These are phyloP conservation scores for Rosellinia necatrix DNA, from an alignment of 2,329 filamentous ascomycete species.

Conservation along the genomic window DNA sequence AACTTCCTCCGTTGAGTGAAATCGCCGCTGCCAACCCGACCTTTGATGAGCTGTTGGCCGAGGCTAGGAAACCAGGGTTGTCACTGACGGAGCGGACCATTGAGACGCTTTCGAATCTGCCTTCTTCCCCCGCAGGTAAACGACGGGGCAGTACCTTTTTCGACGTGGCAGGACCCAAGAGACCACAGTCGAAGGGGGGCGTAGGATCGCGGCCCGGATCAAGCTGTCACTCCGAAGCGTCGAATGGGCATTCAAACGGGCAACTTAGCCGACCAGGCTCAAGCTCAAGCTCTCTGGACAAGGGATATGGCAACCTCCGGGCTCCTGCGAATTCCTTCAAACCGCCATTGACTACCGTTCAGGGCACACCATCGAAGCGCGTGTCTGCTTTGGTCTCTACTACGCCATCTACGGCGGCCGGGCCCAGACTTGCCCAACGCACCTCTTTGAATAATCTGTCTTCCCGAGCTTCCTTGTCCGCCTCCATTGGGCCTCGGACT, in stretches of 20 bases:
- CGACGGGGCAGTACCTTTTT: constrained; percentile 76
- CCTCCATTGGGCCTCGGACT: constrained; percentile 38
- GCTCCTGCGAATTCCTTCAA: constrained; percentile 51
- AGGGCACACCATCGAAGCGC: constrained; percentile 49
- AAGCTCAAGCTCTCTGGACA: constrained; percentile 54
- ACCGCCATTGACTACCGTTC: constrained; percentile 48
- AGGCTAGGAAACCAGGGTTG: constrained; percentile 41
- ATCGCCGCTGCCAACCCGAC: constrained; percentile 31
- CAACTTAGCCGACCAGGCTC: constrained; percentile 61
- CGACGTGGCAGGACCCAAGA: constrained; percentile 63
- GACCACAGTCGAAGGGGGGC: constrained; percentile 55
- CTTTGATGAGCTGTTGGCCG: constrained; percentile 33
- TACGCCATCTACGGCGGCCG: constrained; percentile 40
- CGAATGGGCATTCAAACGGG: constrained; percentile 54
- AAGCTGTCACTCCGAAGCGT: constrained; percentile 66
- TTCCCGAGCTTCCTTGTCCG: constrained; percentile 42
- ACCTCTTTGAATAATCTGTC: constrained; percentile 40
- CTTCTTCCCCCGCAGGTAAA: constrained; percentile 73
- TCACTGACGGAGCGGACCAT: constrained; percentile 85
- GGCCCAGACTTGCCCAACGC: constrained; percentile 33
- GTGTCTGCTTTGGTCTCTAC: constrained; percentile 43
- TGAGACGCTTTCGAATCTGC: constrained; percentile 78
- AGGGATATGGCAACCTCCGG: constrained; percentile 46
- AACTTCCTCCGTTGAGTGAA: constrained; percentile 32
- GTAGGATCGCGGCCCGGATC: constrained; percentile 62